Evolutionary conservation across 495 filamentous ascomycete species (phyloP), one percentile per base, ranked within the genome.

Genomic region (Trichocladium antarcticum): DNA sequence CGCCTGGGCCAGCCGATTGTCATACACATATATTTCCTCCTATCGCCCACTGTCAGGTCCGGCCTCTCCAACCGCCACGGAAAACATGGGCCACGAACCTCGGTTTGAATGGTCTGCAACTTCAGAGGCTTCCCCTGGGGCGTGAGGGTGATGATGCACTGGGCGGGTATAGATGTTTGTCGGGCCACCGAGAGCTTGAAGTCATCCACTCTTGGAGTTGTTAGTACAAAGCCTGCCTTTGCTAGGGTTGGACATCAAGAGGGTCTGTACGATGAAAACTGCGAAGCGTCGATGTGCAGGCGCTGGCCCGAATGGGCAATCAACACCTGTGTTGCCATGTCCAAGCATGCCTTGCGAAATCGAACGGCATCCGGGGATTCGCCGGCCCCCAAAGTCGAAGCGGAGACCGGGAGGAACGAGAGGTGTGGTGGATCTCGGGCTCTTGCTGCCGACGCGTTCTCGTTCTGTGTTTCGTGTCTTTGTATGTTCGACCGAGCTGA

Each of bases 11-110:
- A 80, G 77, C 54, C 81, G 78, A 45, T 81, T 77, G 64, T 92
- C 85, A 62, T 90, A 96, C 29, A 95, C 77, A 57, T 85, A 93
- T 51, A 96, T 80, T 61, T 95, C 87, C 49, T 76, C 83, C 85
- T 94, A 52, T 29, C 37, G n/a, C 31, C 2, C 40, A 43, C 20
- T 5, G 45, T 53, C 36, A 60, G 57, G 42, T n/a, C 16, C 9
- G 5, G 15, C 21, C 17, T 2, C 50, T 42, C 5, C 20, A 31
- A 16, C 19, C 21, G 31, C 24, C 10, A 19, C 14, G 0, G 9
- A 11, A 16, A n/a, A 20, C 14, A 19, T 31, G 12, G n/a, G 36
- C 10, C 19, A 60, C 76, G 16, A 72, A 87, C 87, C 76, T 95
- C 89, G 8, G 75, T 77, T 42, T 79, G 72, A 27, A 93, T 74